These are phyloP conservation scores for Mycosphaerella arachidis DNA, from an alignment of 2,329 filamentous ascomycete species.

Conservation along the genomic window DNA sequence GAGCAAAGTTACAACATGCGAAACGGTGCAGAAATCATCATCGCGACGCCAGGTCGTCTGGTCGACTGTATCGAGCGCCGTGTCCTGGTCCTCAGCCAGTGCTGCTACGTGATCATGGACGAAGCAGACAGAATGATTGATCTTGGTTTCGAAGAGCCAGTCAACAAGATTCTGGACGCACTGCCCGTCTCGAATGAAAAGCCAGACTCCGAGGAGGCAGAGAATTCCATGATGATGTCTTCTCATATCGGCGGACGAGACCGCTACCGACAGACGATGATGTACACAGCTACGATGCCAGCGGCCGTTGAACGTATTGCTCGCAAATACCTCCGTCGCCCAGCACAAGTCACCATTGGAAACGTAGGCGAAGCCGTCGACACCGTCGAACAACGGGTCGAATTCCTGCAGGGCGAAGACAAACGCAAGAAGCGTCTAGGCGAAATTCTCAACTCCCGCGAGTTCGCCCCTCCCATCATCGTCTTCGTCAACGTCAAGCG, in stretches of 20 bases:
- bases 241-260: constrained; percentile 69
- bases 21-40: constrained; percentile 93
- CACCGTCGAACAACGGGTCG: constrained; percentile 94
- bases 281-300: constrained; percentile 99
- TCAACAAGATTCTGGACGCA: constrained; percentile 95
- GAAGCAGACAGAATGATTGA: constrained; percentile 99
- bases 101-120: constrained; percentile 98
- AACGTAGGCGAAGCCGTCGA: constrained; percentile 94
- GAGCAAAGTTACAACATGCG: constrained; percentile 87
- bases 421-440: constrained; percentile 93
- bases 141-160: constrained; percentile 92
- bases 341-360: constrained; percentile 90
- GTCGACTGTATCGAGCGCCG: constrained; percentile 95
- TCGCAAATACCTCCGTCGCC: constrained; percentile 90
- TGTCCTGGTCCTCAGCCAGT: constrained; percentile 87
- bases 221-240: constrained; percentile 81
- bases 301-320: constrained; percentile 87
- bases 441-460: constrained; percentile 76
- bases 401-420: constrained; percentile 86
- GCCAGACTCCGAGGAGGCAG: constrained; percentile 86
- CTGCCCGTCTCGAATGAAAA: constrained; percentile 91
- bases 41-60: constrained; percentile 94
- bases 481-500: constrained; percentile 99
- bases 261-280: constrained; percentile 96
- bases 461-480: constrained; percentile 87